phyloP scores from a whole-genome alignment of 78 protist genomes.

The Monosiga brevicollis region DNA sequence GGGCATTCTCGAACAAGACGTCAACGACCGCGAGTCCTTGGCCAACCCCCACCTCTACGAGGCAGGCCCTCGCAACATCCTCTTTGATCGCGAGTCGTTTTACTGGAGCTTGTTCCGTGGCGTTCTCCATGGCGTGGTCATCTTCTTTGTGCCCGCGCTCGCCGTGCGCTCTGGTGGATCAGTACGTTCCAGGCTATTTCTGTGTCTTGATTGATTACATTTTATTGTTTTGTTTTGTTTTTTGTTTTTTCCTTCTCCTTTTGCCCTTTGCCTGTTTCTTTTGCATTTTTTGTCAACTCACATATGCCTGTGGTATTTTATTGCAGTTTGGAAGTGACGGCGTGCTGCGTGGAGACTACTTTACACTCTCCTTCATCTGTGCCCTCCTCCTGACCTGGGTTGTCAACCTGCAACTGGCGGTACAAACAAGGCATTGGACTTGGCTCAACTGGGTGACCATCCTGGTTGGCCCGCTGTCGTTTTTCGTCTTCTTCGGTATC shows the following conservation, averaged over 20 bases:
- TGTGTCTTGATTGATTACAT: too few relatives aligned
- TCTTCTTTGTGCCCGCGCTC: neutral
- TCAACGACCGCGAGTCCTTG: neutral
- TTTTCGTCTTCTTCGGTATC: neutral
- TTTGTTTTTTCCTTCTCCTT: neutral
- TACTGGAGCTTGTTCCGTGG: neutral
- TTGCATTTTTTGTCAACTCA: too few relatives aligned
- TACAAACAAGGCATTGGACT: neutral
- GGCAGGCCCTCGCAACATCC: neutral
- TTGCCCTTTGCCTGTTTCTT: neutral
- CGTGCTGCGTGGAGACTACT: too few relatives aligned
- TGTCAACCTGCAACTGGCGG: conserved; percentile 5
- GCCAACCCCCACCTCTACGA: neutral
- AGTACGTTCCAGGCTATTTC: too few relatives aligned
- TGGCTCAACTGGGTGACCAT: neutral
- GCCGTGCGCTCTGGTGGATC: neutral
- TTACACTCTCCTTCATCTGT: neutral
- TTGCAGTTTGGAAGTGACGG: neutral
- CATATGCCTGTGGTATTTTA: too few relatives aligned
- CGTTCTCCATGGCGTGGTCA: neutral
- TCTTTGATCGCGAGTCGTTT: neutral
- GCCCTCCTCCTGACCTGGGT: neutral
- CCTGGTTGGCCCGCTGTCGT: neutral
- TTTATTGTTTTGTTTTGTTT: neutral
- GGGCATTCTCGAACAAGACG: conserved; percentile 1